Conservation (phyloP, 2,329 filamentous ascomycete species). For the Metarhizium humberi region DNA sequence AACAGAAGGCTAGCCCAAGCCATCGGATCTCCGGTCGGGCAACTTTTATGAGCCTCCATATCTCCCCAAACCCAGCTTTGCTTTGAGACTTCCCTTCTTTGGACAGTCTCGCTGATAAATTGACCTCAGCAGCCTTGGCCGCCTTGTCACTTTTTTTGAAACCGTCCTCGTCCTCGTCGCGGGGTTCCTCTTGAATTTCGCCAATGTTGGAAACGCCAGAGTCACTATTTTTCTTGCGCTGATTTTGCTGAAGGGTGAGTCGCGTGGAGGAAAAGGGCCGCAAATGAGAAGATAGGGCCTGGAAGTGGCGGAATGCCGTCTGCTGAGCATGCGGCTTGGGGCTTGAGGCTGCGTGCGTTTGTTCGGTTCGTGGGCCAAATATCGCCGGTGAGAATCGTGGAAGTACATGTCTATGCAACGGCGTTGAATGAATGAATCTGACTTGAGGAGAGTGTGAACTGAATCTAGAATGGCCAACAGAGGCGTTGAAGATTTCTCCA, state of each 20-base stretch:
- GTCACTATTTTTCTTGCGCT: slow-evolving; percentile 20
- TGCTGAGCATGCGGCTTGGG: not conserved
- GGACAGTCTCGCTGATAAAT: slow-evolving; percentile 77
- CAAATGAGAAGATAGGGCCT: slow-evolving; percentile 1
- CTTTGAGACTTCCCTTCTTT: slow-evolving; percentile 61
- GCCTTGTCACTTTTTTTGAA: slow-evolving; percentile 73
- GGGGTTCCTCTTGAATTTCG: slow-evolving; percentile 20
- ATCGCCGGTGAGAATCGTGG: not conserved
- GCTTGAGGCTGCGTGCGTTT: not conserved
- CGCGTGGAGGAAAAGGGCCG: slow-evolving; percentile 22
- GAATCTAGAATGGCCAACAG: slow-evolving; percentile 10
- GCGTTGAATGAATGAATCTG: not conserved
- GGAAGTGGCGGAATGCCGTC: not conserved
- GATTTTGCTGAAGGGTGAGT: slow-evolving; percentile 13
- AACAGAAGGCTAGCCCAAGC: slow-evolving; percentile 69
- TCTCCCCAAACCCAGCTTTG: slow-evolving; percentile 60
- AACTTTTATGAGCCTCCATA: slow-evolving; percentile 82
- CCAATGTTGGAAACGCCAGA: slow-evolving; percentile 26
- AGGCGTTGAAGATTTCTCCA: slow-evolving; percentile 18
- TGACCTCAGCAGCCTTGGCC: slow-evolving; percentile 76
- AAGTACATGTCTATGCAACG: not conserved
- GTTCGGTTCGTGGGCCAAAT: not conserved
- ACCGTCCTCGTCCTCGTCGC: slow-evolving; percentile 24
- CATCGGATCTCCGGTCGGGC: slow-evolving; percentile 75
- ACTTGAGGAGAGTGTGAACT: slow-evolving; percentile 10